Base-by-base conservation (phyloP, 1,284 basidiomycete species). In the Fistulina hepatica region DNA sequence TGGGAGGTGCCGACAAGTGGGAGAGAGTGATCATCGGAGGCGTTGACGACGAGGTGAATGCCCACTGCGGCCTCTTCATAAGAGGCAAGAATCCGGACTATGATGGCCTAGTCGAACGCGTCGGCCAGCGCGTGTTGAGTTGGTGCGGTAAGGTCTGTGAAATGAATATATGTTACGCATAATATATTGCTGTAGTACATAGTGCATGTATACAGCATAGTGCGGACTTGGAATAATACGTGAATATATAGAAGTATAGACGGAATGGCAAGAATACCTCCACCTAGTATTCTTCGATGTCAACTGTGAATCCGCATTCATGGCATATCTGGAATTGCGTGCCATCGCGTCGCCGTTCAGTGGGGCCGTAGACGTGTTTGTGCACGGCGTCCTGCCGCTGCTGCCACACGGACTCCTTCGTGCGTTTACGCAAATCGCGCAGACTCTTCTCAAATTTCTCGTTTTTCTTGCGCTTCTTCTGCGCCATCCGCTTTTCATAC, bases 401-500 rank as follows among this genome's bases (percentile, higher is more conserved):
- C 57, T 94, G 91, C 80, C 86, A 95, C 7, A 90, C 73, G 25
- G 88, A 85, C 57, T 92, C 91, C 49, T 84, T 74, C 3, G 92
- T 95, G 44, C 82, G 71, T 51, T 76, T 78, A 21, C 93, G 71
- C 15, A 97, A 63, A 52, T 94, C 86, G 52, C 66, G 71, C 43
- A 95, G 57, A 21, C 86, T 76, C 48, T 89, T 75, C 54, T 93
- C 89, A 50, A 95, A 95, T 55, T 97, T 97, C 54, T 82, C 89
- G 48, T 86, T 84, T 62, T 91, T 85, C 61, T 91, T 89, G 49
- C 81, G 81, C 52, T 85, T 88, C 69, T 94, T 95, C 51, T 89
- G 83, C 12, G 70, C 68, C 42, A 74, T 72, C 34, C 94, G 73
- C 24, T 74, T 66, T 49, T 85, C 80, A 58, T 81, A 98, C 55